Evolutionary conservation across 805 yeast genomes (phyloP).

Genomic region (Starmerella riodocensis): DNA sequence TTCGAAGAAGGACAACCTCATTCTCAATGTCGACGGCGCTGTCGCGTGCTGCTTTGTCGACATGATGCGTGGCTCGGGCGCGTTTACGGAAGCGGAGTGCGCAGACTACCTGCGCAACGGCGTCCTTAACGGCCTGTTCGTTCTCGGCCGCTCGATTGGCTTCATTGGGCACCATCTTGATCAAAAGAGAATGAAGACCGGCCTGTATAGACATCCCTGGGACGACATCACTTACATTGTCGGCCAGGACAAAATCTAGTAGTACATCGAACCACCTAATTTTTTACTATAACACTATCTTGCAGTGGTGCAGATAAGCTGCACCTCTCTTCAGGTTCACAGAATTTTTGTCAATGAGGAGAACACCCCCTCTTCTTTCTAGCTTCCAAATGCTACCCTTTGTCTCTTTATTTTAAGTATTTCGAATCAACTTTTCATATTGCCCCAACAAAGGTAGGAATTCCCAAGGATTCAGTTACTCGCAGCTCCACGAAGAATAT

Average conservation of each 20-base stretch:
- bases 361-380: too few species aligned
- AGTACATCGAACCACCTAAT: too few species aligned
- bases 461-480: too few species aligned
- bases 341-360: too few species aligned
- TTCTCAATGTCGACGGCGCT: slow-evolving; percentile 36
- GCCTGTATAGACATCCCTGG: slow-evolving; percentile 38
- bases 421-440: too few species aligned
- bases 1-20: slow-evolving; percentile 37
- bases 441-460: too few species aligned
- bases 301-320: too few species aligned
- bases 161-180: slow-evolving; percentile 36
- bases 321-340: too few species aligned
- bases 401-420: too few species aligned
- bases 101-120: slow-evolving; percentile 35
- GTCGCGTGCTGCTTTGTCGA: slow-evolving; percentile 36
- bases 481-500: too few species aligned
- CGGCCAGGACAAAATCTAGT: slow-evolving; percentile 24
- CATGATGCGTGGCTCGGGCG: slow-evolving; percentile 33
- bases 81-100: slow-evolving; percentile 34
- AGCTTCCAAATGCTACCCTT: too few species aligned
- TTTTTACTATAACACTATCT: too few species aligned
- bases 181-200: slow-evolving; percentile 36
- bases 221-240: slow-evolving; percentile 35
- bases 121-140: slow-evolving; percentile 36
- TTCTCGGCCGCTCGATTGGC: slow-evolving; percentile 36